phyloP scores from a whole-genome alignment of 371 early-diverging fungal genomes.

The Mortierella sp. region DNA sequence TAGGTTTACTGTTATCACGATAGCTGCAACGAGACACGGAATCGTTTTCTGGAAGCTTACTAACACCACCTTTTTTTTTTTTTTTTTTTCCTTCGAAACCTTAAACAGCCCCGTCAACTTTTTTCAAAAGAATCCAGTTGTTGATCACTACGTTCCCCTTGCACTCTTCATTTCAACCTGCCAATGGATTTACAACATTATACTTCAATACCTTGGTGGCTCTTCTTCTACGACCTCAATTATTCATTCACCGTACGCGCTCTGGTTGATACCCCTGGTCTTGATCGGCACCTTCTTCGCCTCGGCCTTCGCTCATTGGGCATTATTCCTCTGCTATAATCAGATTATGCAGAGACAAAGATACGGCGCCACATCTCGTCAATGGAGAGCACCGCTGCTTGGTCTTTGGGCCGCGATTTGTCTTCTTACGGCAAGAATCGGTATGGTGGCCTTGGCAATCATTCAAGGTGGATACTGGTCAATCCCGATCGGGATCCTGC shows the following conservation, averaged over 20 bases:
- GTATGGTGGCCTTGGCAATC: conserved; percentile 24
- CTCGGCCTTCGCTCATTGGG: conserved; percentile 54
- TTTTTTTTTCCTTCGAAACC: neutral
- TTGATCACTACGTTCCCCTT: conserved; percentile 51
- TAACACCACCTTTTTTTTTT: neutral
- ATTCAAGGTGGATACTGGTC: conserved; percentile 51
- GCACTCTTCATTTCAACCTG: conserved; percentile 55
- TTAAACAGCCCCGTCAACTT: conserved; percentile 47
- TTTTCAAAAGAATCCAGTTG: conserved; percentile 55
- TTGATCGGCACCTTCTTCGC: conserved; percentile 51
- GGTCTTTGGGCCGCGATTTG: conserved; percentile 50
- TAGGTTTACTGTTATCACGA: conserved; percentile 21
- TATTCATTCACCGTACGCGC: conserved; percentile 41
- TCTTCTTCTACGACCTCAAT: conserved; percentile 27
- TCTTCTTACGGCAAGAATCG: conserved; percentile 24
- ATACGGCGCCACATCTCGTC: conserved; percentile 13
- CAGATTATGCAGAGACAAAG: conserved; percentile 45
- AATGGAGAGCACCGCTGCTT: conserved; percentile 40
- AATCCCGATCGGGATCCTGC: conserved; percentile 36
- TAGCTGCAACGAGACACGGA: neutral
- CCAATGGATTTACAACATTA: conserved; percentile 56
- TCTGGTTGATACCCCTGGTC: conserved; percentile 53
- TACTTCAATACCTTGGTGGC: conserved; percentile 48
- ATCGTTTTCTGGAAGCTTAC: neutral
- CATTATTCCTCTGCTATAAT: conserved; percentile 52